Percentiles rank a stretch among this genome's conserved stretches.
Conservation (phyloP, 345 rosid genomes). For the Populus deltoides region DNA sequence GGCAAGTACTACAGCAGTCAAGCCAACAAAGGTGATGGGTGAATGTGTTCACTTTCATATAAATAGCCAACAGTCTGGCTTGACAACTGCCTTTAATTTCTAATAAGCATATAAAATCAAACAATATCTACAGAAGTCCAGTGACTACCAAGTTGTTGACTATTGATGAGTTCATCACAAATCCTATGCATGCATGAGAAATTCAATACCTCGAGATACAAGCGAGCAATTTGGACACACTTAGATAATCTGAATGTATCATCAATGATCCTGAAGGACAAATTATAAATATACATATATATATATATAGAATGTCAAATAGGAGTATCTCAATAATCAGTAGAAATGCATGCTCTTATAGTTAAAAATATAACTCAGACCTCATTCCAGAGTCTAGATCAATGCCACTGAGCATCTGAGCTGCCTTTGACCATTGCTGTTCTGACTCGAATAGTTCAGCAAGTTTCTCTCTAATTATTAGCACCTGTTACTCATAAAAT, state of each 20-base stretch:
- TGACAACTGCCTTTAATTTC: neutral
- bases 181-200: neutral
- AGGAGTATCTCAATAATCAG: neutral
- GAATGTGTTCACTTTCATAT: neutral
- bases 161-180: neutral
- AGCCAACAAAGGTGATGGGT: neutral
- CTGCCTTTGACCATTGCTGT: constrained; percentile 94
- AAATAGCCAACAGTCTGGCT: neutral
- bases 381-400: constrained; percentile 96
- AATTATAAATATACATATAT: neutral
- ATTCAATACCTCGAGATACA: constrained; percentile 82
- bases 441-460: constrained; percentile 88
- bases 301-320: neutral
- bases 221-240: constrained; percentile 94
- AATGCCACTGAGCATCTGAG: constrained; percentile 98
- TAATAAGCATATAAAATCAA: neutral
- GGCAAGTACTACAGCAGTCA: too few species aligned
- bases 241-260: constrained; percentile 82
- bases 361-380: constrained; percentile 31
- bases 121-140: neutral
- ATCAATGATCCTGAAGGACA: constrained; percentile 65
- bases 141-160: neutral
- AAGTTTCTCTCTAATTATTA: constrained; percentile 91
- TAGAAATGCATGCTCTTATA: neutral
- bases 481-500: constrained; percentile 44